These are phyloP conservation scores for Rutstroemia sp. DNA, from an alignment of 2,329 filamentous ascomycete genomes.

Conservation along the genomic window DNA sequence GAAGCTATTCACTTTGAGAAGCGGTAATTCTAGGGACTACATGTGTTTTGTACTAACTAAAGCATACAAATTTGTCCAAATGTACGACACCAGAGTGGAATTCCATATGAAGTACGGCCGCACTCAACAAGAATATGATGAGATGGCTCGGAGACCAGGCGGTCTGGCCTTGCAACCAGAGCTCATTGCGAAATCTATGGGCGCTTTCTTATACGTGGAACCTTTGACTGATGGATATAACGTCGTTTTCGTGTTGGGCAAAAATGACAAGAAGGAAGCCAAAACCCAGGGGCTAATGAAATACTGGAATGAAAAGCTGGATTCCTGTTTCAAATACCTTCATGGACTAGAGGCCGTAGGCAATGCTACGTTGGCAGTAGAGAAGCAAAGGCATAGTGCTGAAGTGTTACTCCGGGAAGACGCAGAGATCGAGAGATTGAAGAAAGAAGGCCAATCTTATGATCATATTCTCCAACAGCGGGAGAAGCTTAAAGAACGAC, in stretches of 20 bases:
- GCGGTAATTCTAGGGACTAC: background rate
- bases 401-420: background rate
- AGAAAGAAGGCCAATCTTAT: background rate
- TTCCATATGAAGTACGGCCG: background rate
- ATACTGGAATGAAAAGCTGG: background rate
- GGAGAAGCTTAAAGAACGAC: background rate
- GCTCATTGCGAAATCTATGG: background rate
- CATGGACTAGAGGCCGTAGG: background rate
- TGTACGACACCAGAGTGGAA: background rate
- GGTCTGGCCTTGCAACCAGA: background rate
- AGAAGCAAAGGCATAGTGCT: background rate
- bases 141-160: background rate
- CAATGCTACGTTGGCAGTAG: background rate
- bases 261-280: background rate
- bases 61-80: background rate
- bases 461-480: background rate
- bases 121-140: background rate
- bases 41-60: background rate
- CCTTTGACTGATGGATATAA: background rate
- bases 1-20: background rate
- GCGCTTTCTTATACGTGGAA: background rate
- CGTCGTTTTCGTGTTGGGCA: background rate
- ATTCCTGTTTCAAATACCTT: background rate
- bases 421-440: background rate
- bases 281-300: background rate